Base-by-base conservation (phyloP, 176 grass and related monocot species). In the Phoenix roebelenii region DNA sequence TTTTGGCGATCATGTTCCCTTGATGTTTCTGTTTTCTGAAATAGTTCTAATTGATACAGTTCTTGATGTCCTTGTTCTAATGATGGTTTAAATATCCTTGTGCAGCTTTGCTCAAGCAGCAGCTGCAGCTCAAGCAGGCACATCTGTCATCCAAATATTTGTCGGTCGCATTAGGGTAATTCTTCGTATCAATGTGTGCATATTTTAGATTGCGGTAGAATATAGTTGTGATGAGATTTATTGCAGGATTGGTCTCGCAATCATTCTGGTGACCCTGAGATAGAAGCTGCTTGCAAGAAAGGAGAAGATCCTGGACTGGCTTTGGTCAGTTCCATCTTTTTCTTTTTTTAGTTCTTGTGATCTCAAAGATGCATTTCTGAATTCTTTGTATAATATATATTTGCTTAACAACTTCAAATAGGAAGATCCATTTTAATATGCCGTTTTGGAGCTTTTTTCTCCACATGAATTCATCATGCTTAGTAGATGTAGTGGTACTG, bases 61-160 rank as follows among this genome's bases (percentile, higher is more conserved):
- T 35, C 32, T 35, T 35, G 7, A 35, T 44, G 35, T 44, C 35
- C 35, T 44, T 44, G 35, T 44, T 44, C 35, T 44, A 9, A 44
- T 14, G 35, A 44, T 14, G 10, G 35, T 15, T 68, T 74, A 25
- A 58, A 59, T 17, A 74, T 69, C 74, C 49, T 60, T 74, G 48
- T 76, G 65, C 73, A 98, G 93, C 71, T 98, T 98, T 77, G 75
- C 84, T 71, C 93, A 92, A 88, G 93, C 87, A 72, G 83, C 92
- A 54, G 92, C 87, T 55, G 92, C 93, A 73, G 93, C 87, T 30
- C 87, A 98, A 73, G 93, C 93, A 63, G 87, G 93, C 67, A 78
- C 93, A 70, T 98, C 93, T 54, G 93, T 98, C 29, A 76, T 92
- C 57, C 93, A 98, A 54, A 92, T 98, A 71, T 98, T 92, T 81